These are phyloP conservation scores for Fusarium sp. DNA, from an alignment of 2,329 filamentous ascomycete genomes.

Conservation along the genomic window DNA sequence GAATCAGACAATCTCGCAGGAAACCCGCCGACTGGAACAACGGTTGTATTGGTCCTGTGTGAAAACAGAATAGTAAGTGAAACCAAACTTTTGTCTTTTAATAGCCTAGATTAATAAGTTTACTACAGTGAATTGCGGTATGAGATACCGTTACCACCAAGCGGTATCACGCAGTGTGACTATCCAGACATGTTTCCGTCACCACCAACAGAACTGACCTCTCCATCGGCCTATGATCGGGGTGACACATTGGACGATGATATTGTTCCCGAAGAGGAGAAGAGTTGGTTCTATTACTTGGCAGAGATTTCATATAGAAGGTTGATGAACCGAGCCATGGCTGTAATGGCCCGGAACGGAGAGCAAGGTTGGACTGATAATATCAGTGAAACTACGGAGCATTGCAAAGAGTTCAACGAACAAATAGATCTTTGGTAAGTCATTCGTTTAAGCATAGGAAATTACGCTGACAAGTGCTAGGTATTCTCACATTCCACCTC, in stretches of 20 bases:
- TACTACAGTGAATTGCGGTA: background rate
- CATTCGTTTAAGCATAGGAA: fast-evolving
- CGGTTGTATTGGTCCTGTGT: conserved; percentile 5
- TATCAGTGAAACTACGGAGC: background rate
- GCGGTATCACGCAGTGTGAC: background rate
- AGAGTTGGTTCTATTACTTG: conserved; percentile 2
- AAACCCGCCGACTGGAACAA: background rate
- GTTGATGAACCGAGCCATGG: background rate
- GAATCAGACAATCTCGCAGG: background rate
- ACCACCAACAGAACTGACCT: background rate
- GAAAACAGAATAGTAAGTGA: background rate
- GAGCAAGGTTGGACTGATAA: background rate
- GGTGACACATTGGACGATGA: background rate
- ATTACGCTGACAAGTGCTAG: background rate
- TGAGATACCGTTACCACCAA: background rate
- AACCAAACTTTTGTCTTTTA: fast-evolving
- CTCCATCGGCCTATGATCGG: background rate
- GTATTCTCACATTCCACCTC: background rate
- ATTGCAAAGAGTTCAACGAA: background rate
- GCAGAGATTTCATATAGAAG: background rate
- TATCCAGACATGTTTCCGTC: conserved; percentile 1
- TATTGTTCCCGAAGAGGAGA: background rate
- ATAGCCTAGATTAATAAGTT: fast-evolving
- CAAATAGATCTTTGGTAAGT: background rate
- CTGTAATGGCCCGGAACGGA: background rate